Evolutionary conservation across 768 basidiomycete species (phyloP), one percentile per base, ranked within the genome.

Genomic region (Boletus sensibilis): DNA sequence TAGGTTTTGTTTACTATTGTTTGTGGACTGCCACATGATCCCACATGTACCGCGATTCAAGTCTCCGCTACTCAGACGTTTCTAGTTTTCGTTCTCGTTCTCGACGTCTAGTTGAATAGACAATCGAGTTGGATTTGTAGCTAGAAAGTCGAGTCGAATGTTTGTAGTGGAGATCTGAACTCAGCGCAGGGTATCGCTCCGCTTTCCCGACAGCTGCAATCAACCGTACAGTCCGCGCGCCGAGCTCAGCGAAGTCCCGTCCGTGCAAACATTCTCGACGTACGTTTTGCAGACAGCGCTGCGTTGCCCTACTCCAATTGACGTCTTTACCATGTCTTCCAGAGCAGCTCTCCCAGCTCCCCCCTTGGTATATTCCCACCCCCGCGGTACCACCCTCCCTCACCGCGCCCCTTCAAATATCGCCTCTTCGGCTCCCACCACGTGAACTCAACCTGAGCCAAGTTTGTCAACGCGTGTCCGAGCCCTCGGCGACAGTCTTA

Each of bases 391-490:
- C 50, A 57, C 59, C 62, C 50, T 48, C 60, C 52, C 47, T 29
- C 27, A 29, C 27, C 39, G 53, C 44, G 20, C 56, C 49, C 47
- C 34, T 53, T 44, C 62, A 57, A 67, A 52, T 52, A 29, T 55
- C 60, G 44, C 52, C 58, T 60, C 58, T 66, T 71, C 72, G 71
- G 72, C 64, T 72, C 66, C 62, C 70, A 72, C 60, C 70, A 72
- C 70, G 70, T 72, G 70, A 72, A 71, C 61, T 14, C 67, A 48
- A 58, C 35, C 64, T 64, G 64, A 53, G 43, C 68, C 67, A 62
- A 72, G 71, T 70, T 72, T 71, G 69, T 72, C 58, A 72, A 66
- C 72, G 70, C 70, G 70, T 71, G 70, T 62, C 66, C 61, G 72
- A 68, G 68, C 65, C 63, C 66, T 29, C 27, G 27, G 27, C 66